These are phyloP conservation scores for Collariella sp. DNA, from an alignment of 495 filamentous ascomycete genomes.

Conservation along the genomic window DNA sequence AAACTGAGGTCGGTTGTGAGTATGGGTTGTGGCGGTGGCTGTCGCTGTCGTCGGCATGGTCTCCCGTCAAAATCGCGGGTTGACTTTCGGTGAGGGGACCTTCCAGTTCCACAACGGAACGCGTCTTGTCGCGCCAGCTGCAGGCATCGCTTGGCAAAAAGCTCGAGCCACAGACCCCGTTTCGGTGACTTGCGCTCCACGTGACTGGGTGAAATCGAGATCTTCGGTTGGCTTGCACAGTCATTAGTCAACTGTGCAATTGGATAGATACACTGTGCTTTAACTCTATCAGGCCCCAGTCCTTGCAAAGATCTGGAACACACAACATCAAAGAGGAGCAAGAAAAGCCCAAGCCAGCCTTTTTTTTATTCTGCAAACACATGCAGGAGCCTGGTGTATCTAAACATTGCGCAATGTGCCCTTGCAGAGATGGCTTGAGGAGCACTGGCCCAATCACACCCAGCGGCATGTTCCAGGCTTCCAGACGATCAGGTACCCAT, in stretches of 20 bases:
- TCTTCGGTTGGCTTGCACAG: background rate
- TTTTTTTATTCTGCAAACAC: too few relatives aligned
- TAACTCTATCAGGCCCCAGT: too few relatives aligned
- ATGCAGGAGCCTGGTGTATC: too few relatives aligned
- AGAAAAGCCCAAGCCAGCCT: too few relatives aligned
- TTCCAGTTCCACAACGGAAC: too few relatives aligned
- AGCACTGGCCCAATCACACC: background rate
- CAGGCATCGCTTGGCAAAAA: background rate
- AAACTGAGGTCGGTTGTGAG: background rate
- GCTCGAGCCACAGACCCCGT: constrained; percentile 1
- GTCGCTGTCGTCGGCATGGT: constrained; percentile 5
- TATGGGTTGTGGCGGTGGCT: constrained; percentile 1
- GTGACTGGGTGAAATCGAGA: background rate
- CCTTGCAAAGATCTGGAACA: too few relatives aligned
- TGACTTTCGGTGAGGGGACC: constrained; percentile 1
- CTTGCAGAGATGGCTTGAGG: background rate
- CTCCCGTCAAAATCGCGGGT: constrained; percentile 1
- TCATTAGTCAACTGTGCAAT: too few relatives aligned
- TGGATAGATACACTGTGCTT: too few relatives aligned
- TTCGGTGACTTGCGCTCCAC: background rate
- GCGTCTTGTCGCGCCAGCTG: constrained; percentile 11
- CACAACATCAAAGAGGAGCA: too few relatives aligned
- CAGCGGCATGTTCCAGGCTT: background rate
- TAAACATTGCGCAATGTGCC: background rate
- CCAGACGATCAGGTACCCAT: background rate